Evolutionary conservation across 768 basidiomycete genomes (phyloP), one percentile per base, ranked within the genome.

Genomic region (Leccinum longicurvipes): DNA sequence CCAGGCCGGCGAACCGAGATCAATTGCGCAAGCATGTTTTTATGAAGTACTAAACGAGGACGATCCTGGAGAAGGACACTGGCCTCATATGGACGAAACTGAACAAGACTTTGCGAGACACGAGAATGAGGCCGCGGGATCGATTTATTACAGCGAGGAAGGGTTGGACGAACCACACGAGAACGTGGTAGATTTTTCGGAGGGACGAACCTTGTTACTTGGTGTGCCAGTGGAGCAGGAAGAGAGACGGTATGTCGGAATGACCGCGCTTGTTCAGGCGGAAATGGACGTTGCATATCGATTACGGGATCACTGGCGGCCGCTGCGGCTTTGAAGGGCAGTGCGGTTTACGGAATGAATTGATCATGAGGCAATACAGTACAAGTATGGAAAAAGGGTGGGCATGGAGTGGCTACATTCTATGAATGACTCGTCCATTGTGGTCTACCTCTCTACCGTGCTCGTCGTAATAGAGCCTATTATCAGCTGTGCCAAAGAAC

Each of bases 231-330:
- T 31, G n/a, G 34, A 41, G 15, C 11, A 24, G 19, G 63, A 27
- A 31, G 56, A 34, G 57, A 49, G 58, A 50, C 34, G 27, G 47
- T 36, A 19, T 19, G 61, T 56, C 25, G 51, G 57, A n/a, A 6
- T 56, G 47, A 61, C 63, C n/a, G 71, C 70, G 34, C 58, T 82
- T 23, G 70, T 74, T 17, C 68, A 67, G n/a, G 81, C 75, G 6
- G 89, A 90, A 68, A 75, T 74, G 48, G 84, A 86, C 66, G 87
- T 90, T 8, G 86, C 77, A 12, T 79, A 71, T 53, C 67, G 62
- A 47, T 66, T 90, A 58, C 78, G 72, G 50, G 77, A 75, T 25
- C 87, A 91, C 64, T 91, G 89, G 89, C 72, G 77, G 24, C 88
- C 85, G 0, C 81, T 85, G 53, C 79, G 73, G 56, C 71, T 82